Evolutionary conservation across 2,329 filamentous ascomycete species (phyloP).

Genomic region (Calonectria honghensis): DNA sequence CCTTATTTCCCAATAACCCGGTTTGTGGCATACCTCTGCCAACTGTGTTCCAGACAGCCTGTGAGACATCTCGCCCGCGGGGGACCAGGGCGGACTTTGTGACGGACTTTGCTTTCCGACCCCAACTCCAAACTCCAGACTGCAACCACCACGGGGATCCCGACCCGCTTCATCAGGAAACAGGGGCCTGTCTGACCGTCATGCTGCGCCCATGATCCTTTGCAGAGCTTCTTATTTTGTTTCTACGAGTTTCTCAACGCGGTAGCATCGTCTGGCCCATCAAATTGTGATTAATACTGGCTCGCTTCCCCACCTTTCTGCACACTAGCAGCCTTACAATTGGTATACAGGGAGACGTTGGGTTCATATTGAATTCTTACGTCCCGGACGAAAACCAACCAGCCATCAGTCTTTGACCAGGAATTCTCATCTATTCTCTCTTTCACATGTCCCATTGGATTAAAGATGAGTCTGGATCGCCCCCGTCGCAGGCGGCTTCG

Average conservation of each 20-base stretch:
- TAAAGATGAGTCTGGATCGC: constrained; percentile 49
- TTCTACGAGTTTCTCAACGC: constrained; percentile 23
- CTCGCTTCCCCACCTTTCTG: constrained; percentile 27
- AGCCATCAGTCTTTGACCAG: neutral
- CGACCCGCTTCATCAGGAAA: constrained; percentile 28
- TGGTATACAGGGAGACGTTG: constrained; percentile 3
- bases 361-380: constrained; percentile 7
- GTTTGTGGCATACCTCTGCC: constrained; percentile 15
- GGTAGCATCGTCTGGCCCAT: neutral
- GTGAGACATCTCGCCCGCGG: constrained; percentile 2
- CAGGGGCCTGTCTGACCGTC: constrained; percentile 30
- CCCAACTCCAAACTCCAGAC: constrained; percentile 16
- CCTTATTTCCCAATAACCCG: constrained; percentile 25
- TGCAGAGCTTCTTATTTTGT: constrained; percentile 23
- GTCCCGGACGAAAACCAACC: neutral
- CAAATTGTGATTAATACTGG: constrained; percentile 22
- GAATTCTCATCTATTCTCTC: neutral
- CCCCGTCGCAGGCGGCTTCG: constrained; percentile 43
- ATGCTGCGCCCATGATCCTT: constrained; percentile 30
- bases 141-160: constrained; percentile 14
- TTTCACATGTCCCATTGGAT: constrained; percentile 50
- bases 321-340: constrained; percentile 13
- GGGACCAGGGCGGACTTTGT: constrained; percentile 26
- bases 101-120: constrained; percentile 25
- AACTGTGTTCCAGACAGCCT: constrained; percentile 7